Base-by-base conservation (phyloP, 2,329 filamentous ascomycete species). In the Xylaria sp. region DNA sequence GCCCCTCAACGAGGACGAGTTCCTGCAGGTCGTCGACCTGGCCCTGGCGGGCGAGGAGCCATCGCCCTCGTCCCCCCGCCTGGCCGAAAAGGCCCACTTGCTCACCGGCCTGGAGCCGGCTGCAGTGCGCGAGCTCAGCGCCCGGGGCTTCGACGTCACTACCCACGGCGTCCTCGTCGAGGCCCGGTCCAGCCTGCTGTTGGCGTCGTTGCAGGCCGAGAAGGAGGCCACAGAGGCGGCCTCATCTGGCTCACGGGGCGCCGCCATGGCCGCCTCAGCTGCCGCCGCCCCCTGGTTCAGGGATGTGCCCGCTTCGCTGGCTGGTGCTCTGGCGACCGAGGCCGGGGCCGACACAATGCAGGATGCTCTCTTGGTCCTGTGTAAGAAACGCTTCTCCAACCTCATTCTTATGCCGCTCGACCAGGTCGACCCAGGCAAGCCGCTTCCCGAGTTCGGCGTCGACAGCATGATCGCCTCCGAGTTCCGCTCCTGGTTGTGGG, bases 401-500 rank as follows among this genome's bases (percentile, higher is more conserved):
- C 9, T 34, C 5, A 34, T 34, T 34, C 45, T 69, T 7, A 54
- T 68, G 17, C 62, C 58, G 3, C 11, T 53, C 0, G 71, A 70
- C 4, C 48, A 69, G 19, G 53, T 73, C 2, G 63, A 69, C 8
- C 47, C 39, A 2, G 39, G 48, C 17, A 64, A 63, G 45, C 49
- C 69, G 7, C 54, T 76, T 2, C 46, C 63, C 0, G 47, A 57
- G 1, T 76, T 69, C 52, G 74, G 74, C 6, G 58, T 77, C 16
- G 74, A 76, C 54, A 73, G 70, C 48, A 74, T 77, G 71, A 64
- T 76, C 34, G 73, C 66, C 0, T 65, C 71, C 8, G 75, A 76
- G 56, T 70, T 76, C 42, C 64, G 74, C 16, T 65, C 65, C 0
- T 74, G 70, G 70, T 64, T 74, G 22, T 74, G 63, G 44, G 52